Conservation (phyloP, 495 filamentous ascomycete species). For the Neurospora discreta region DNA sequence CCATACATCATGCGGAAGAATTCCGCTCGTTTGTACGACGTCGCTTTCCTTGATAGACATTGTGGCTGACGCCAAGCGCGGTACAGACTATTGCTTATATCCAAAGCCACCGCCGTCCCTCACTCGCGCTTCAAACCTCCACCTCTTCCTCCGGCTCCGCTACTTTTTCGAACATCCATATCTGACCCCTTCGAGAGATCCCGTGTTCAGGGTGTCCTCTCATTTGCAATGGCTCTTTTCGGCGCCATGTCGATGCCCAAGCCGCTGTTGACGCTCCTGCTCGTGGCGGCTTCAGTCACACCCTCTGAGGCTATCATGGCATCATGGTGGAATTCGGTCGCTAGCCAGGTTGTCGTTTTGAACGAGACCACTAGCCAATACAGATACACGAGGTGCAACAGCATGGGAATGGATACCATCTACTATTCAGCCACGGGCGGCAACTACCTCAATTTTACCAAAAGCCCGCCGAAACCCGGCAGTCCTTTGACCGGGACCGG, state of each 20-base stretch:
- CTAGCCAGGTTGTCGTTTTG: constrained; percentile 24
- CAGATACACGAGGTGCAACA: constrained; percentile 27
- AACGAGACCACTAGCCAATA: constrained; percentile 22
- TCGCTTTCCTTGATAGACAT: not conserved
- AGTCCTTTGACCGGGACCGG: constrained; percentile 26
- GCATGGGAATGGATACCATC: constrained; percentile 5
- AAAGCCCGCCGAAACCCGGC: constrained; percentile 14
- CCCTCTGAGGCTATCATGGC: constrained; percentile 17
- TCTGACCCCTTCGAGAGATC: not conserved
- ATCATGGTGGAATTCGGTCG: constrained; percentile 22
- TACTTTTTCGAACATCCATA: not conserved
- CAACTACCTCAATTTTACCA: constrained; percentile 5
- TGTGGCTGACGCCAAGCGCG: not conserved
- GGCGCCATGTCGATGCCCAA: constrained; percentile 7
- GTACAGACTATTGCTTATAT: not conserved
- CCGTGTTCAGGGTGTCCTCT: not conserved
- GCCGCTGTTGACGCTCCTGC: constrained; percentile 8
- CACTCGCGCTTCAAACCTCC: not conserved
- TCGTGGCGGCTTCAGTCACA: constrained; percentile 12
- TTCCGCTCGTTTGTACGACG: not conserved
- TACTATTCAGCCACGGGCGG: constrained; percentile 18
- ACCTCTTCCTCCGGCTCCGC: not conserved
- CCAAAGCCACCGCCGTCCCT: not conserved
- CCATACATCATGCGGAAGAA: not conserved
- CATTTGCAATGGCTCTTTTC: not conserved